Percentiles rank a stretch among this genome's conserved stretches.
phyloP scores from a whole-genome alignment of 495 filamentous ascomycete genomes.

The Evansstolkia leycettana region DNA sequence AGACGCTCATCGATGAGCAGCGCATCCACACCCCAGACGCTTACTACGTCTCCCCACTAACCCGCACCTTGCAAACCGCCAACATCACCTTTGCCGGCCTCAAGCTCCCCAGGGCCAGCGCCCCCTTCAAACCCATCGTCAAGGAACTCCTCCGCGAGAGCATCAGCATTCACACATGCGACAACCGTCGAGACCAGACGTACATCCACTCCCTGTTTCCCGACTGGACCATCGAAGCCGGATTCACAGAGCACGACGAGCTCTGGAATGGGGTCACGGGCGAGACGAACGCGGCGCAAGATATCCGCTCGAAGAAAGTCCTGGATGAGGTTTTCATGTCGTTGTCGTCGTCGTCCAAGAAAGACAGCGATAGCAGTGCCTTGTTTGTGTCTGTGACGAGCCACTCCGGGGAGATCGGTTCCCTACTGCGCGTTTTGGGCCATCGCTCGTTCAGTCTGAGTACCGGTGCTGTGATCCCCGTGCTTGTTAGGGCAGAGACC shows the following conservation, averaged over 20 bases:
- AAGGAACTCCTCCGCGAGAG: slow-evolving; percentile 64
- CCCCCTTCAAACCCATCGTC: slow-evolving; percentile 46
- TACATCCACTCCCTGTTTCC: slow-evolving; percentile 49
- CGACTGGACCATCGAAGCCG: slow-evolving; percentile 44
- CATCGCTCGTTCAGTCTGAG: slow-evolving; percentile 48
- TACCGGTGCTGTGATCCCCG: slow-evolving; percentile 61
- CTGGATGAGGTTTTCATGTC: slow-evolving; percentile 60
- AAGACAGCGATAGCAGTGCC: slow-evolving; percentile 20
- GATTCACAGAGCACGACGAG: slow-evolving; percentile 50
- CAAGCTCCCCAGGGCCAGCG: slow-evolving; percentile 26
- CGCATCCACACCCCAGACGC: slow-evolving; percentile 50
- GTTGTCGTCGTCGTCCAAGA: slow-evolving; percentile 8
- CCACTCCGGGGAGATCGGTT: slow-evolving; percentile 54
- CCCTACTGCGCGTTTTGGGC: slow-evolving; percentile 43
- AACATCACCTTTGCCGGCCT: slow-evolving; percentile 48
- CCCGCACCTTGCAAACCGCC: slow-evolving; percentile 53
- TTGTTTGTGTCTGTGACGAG: slow-evolving; percentile 55
- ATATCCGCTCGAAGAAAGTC: slow-evolving; percentile 37
- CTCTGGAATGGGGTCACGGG: slow-evolving; percentile 45
- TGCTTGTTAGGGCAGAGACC: slow-evolving; percentile 46
- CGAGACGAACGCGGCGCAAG: slow-evolving; percentile 43
- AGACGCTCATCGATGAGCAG: slow-evolving; percentile 32
- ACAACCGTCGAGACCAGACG: slow-evolving; percentile 46
- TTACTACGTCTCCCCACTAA: slow-evolving; percentile 60
- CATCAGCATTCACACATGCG: slow-evolving; percentile 68